phyloP scores from a whole-genome alignment of 2,329 filamentous ascomycete species.

The Mariannaea elegans region DNA sequence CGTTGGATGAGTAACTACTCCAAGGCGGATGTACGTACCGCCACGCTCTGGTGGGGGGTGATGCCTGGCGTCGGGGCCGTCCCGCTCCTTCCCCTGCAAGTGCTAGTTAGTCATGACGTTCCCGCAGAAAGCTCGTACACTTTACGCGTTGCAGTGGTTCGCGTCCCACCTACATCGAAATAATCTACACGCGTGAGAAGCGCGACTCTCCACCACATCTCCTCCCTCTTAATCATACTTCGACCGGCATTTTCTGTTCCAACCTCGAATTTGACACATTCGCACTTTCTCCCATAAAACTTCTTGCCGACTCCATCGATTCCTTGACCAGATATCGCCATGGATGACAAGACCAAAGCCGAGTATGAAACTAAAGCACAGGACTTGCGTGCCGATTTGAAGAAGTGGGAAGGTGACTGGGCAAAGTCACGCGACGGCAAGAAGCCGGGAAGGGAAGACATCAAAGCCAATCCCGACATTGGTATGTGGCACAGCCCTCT shows the following conservation, averaged over 20 bases:
- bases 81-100: constrained; percentile 21
- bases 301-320: background rate
- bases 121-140: constrained; percentile 2
- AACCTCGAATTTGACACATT: background rate
- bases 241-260: background rate
- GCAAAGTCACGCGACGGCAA: constrained; percentile 67
- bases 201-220: constrained; percentile 27
- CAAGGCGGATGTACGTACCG: constrained; percentile 1
- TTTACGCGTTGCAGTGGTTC: constrained; percentile 37
- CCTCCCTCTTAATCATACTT: background rate
- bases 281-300: constrained; percentile 8
- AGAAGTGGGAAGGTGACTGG: constrained; percentile 78
- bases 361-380: constrained; percentile 60
- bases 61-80: no score
- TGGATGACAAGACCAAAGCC: constrained; percentile 57
- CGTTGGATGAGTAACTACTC: background rate
- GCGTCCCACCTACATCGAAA: constrained; percentile 27
- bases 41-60: background rate
- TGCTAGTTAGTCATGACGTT: constrained; percentile 28
- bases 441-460: constrained; percentile 78
- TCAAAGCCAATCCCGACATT: constrained; percentile 76
- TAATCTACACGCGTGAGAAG: constrained; percentile 27
- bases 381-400: constrained; percentile 73
- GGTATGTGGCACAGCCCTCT: constrained; percentile 56
- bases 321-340: constrained; percentile 36